Evolutionary conservation across 2,329 filamentous ascomycete genomes (phyloP).

Genomic region (Geosmithia flava): DNA sequence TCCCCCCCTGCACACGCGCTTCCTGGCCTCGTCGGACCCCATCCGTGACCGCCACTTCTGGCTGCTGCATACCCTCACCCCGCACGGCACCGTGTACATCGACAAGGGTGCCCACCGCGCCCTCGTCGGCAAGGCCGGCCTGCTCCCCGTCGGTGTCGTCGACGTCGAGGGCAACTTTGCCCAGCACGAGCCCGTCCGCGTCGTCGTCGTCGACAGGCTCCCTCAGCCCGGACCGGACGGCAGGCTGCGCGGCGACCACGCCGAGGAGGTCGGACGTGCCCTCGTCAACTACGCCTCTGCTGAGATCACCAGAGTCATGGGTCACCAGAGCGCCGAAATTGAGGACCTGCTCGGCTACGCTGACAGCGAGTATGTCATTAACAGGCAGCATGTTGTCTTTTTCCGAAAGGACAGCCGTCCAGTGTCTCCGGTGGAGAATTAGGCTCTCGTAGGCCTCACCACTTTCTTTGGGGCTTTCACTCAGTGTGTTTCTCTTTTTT

Average conservation of each 20-base stretch:
- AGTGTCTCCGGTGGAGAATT: constrained; percentile 27
- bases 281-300: constrained; percentile 85
- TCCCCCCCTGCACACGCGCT: constrained; percentile 77
- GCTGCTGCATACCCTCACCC: constrained; percentile 83
- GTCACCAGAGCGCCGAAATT: constrained; percentile 73
- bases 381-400: constrained; percentile 79
- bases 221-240: constrained; percentile 24
- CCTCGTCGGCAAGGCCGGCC: constrained; percentile 68
- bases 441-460: not conserved
- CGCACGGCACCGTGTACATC: constrained; percentile 86
- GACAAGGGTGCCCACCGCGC: constrained; percentile 80
- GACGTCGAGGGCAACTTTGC: constrained; percentile 81
- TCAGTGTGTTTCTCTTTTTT: not conserved
- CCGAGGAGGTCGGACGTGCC: constrained; percentile 71
- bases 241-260: constrained; percentile 35
- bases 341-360: constrained; percentile 73
- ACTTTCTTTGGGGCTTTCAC: not conserved
- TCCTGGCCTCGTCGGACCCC: constrained; percentile 71
- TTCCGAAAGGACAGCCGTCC: constrained; percentile 43
- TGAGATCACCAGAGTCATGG: constrained; percentile 77
- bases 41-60: constrained; percentile 94
- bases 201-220: constrained; percentile 64
- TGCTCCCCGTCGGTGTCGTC: constrained; percentile 83
- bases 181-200: constrained; percentile 81
- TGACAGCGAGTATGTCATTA: constrained; percentile 86